Percentiles rank a stretch among this genome's conserved stretches.
These are phyloP conservation scores for Cryomyces antarcticus DNA, from an alignment of 495 filamentous ascomycete species.

Conservation along the genomic window DNA sequence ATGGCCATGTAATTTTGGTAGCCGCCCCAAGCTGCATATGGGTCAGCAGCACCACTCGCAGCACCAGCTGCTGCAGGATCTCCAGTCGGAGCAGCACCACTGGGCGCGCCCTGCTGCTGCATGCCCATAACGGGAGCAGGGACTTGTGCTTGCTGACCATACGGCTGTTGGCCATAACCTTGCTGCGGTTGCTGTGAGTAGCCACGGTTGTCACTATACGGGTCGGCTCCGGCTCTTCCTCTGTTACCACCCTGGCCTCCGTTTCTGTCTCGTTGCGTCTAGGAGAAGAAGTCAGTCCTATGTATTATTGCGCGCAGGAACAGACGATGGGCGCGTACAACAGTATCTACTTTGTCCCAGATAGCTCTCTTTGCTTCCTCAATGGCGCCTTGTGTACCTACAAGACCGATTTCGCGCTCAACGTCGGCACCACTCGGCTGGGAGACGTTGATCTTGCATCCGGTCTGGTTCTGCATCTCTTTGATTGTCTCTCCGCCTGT, in stretches of 20 bases:
- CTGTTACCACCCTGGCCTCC: slow-evolving; percentile 7
- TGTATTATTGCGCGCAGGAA: too few relatives aligned
- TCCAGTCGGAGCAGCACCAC: slow-evolving; percentile 25
- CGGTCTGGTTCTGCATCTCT: slow-evolving; percentile 61
- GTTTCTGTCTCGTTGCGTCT: slow-evolving; percentile 33
- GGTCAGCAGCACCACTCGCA: slow-evolving; percentile 22
- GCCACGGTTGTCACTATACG: slow-evolving; percentile 13
- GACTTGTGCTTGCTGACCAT: slow-evolving; percentile 15
- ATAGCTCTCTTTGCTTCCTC: slow-evolving; percentile 53
- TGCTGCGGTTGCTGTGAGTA: slow-evolving; percentile 25
- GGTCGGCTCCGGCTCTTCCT: slow-evolving; percentile 20
- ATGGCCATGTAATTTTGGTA: slow-evolving; percentile 41
- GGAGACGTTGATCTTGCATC: slow-evolving; percentile 79
- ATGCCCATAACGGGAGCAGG: slow-evolving; percentile 7
- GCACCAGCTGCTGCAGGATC: slow-evolving; percentile 19
- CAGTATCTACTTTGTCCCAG: slow-evolving; percentile 71
- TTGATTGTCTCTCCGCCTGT: slow-evolving; percentile 62
- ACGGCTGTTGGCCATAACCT: too few relatives aligned
- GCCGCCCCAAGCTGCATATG: slow-evolving; percentile 45
- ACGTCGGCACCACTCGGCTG: slow-evolving; percentile 48
- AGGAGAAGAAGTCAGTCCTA: too few relatives aligned
- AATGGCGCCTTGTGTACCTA: slow-evolving; percentile 53
- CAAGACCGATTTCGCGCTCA: slow-evolving; percentile 61
- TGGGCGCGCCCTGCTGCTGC: slow-evolving; percentile 15
- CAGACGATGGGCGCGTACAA: too few relatives aligned